Conservation (phyloP, 2,329 filamentous ascomycete genomes). For the Xylariales sp. region DNA sequence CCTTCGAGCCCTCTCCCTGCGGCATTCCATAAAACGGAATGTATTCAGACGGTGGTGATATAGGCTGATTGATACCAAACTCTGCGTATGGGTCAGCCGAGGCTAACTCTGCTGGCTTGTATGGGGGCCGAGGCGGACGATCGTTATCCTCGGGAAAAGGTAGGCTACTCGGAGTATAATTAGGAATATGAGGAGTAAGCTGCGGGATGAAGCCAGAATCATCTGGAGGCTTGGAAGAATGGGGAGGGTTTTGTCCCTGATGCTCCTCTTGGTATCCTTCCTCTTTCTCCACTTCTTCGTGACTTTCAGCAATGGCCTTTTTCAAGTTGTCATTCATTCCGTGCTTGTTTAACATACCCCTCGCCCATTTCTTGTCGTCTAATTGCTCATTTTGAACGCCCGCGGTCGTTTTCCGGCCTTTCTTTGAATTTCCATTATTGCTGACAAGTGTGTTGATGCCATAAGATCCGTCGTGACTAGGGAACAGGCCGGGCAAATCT, state of each 20-base stretch:
- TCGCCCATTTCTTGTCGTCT: slow-evolving; percentile 36
- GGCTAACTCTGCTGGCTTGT: slow-evolving; percentile 32
- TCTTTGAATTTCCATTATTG: slow-evolving; percentile 34
- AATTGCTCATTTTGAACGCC: slow-evolving; percentile 38
- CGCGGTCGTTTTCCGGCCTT: slow-evolving; percentile 35
- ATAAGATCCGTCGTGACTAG: slow-evolving; percentile 48
- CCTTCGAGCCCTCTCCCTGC: slow-evolving; percentile 40
- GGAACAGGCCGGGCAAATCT: slow-evolving; percentile 44
- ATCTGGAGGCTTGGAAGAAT: background rate
- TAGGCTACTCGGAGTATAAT: slow-evolving; percentile 18
- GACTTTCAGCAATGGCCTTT: slow-evolving; percentile 37
- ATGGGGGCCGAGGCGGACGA: slow-evolving; percentile 30
- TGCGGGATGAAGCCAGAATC: slow-evolving; percentile 12
- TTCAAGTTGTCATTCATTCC: slow-evolving; percentile 42
- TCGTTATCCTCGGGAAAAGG: slow-evolving; percentile 29
- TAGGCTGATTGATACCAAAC: slow-evolving; percentile 37
- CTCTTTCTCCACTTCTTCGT: slow-evolving; percentile 36
- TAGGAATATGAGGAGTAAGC: slow-evolving; percentile 34
- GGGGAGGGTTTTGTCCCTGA: background rate
- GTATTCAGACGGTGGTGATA: slow-evolving; percentile 37
- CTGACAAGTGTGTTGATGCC: slow-evolving; percentile 48
- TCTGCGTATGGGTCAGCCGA: slow-evolving; percentile 32
- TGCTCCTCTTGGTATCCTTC: slow-evolving; percentile 19
- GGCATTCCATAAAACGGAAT: slow-evolving; percentile 46
- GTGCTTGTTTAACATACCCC: slow-evolving; percentile 27